Evolutionary conservation across 192 early-diverging fungal genomes (phyloP).

Genomic region (Coemansia biformis): DNA sequence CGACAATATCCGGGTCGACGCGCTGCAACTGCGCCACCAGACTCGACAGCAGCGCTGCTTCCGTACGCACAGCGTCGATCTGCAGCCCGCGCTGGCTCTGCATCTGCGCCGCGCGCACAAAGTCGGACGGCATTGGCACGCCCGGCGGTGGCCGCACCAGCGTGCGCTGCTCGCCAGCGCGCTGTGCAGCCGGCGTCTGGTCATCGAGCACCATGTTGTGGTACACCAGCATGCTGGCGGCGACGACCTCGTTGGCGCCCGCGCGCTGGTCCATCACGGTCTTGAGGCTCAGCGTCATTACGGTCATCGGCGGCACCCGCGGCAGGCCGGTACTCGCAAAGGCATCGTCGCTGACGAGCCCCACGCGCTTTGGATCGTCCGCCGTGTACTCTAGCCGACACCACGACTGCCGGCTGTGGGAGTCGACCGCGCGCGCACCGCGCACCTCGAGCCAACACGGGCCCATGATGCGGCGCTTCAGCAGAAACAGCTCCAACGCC

Average conservation of each 20-base stretch:
- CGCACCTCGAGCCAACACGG: conserved; percentile 86
- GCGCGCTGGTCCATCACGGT: conserved; percentile 72
- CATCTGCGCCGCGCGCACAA: conserved; percentile 56
- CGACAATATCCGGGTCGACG: conserved; percentile 87
- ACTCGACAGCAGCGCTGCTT: conserved; percentile 73
- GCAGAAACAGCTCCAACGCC: conserved; percentile 88
- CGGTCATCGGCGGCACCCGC: conserved; percentile 68
- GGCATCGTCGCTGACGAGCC: conserved; percentile 54
- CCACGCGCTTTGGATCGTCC: conserved; percentile 64
- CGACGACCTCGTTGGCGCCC: conserved; percentile 85
- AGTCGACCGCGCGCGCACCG: conserved; percentile 42
- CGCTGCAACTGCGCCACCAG: conserved; percentile 67
- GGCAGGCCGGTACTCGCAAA: conserved; percentile 35
- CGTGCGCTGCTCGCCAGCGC: conserved; percentile 54
- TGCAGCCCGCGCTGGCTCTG: conserved; percentile 30
- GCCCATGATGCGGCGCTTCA: conserved; percentile 93
- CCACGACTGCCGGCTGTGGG: conserved; percentile 70
- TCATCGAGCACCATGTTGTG: conserved; percentile 61
- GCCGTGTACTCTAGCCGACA: conserved; percentile 72
- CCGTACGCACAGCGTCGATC: conserved; percentile 62
- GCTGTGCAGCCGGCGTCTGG: conserved; percentile 42
- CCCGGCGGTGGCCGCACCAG: conserved; percentile 69
- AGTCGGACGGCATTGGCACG: conserved; percentile 74
- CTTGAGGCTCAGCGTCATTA: conserved; percentile 81
- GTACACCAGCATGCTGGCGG: conserved; percentile 70